Percentiles rank a stretch among this genome's conserved stretches.
Conservation (phyloP, 1,139 yeast species). For the Suhomyces bokatorum region DNA sequence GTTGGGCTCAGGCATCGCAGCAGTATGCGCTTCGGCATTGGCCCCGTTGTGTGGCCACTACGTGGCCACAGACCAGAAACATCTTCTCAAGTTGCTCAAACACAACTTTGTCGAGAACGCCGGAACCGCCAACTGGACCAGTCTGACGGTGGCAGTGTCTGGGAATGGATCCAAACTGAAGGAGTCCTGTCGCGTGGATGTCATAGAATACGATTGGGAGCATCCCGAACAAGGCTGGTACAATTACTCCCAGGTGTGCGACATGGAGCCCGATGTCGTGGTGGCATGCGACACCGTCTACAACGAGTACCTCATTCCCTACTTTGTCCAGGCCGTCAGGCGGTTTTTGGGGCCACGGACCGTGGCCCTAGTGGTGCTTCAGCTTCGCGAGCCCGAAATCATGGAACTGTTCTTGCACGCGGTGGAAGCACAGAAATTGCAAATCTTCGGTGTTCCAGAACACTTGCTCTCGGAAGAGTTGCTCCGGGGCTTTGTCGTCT, state of each 20-base stretch:
- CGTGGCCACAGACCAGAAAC: slow-evolving; percentile 65
- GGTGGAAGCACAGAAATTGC: slow-evolving; percentile 20
- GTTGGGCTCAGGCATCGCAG: slow-evolving; percentile 68
- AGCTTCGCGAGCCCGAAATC: slow-evolving; percentile 56
- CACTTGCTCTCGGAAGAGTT: slow-evolving; percentile 30
- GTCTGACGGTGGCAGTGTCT: slow-evolving; percentile 15
- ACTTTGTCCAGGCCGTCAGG: slow-evolving; percentile 46
- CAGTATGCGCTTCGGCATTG: slow-evolving; percentile 50
- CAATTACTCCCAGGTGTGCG: slow-evolving; percentile 18
- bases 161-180: slow-evolving; percentile 2
- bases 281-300: slow-evolving; percentile 73
- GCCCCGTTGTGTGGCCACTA: slow-evolving; percentile 39
- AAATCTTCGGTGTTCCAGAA: slow-evolving; percentile 30
- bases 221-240: slow-evolving; percentile 34
- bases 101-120: slow-evolving; percentile 47
- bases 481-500: slow-evolving; percentile 46
- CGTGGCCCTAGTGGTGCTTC: slow-evolving; percentile 50
- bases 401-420: slow-evolving; percentile 47
- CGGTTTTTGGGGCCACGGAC: slow-evolving; percentile 35
- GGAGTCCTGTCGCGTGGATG: slow-evolving; percentile 29
- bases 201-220: slow-evolving; percentile 70
- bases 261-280: slow-evolving; percentile 41
- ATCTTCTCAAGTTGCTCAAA: slow-evolving; percentile 51
- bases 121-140: slow-evolving; percentile 14
- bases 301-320: slow-evolving; percentile 60